Conservation (phyloP, 768 basidiomycete genomes). For the Porphyrellus cyaneotinctus region DNA sequence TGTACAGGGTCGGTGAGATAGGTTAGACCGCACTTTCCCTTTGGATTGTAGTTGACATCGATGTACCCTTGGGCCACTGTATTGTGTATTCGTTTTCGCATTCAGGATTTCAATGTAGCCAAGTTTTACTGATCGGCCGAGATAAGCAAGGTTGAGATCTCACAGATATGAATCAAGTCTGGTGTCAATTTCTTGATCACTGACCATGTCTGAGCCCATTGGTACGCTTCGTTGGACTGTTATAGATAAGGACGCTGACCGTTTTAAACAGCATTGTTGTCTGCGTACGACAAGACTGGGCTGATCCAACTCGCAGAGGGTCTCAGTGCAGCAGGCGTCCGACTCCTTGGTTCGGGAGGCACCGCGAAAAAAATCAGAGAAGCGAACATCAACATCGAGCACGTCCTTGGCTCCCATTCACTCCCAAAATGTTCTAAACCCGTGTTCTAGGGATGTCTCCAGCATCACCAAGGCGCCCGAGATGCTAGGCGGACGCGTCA, state of each 20-base stretch:
- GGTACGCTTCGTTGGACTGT: slow-evolving; percentile 15
- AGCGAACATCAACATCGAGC: slow-evolving; percentile 88
- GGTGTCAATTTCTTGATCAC: slow-evolving; percentile 5
- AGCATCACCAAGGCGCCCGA: slow-evolving; percentile 97
- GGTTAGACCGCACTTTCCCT: not conserved
- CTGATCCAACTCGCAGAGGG: slow-evolving; percentile 85
- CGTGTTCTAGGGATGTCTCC: slow-evolving; percentile 77
- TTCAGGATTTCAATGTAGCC: slow-evolving; percentile 4
- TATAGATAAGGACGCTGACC: slow-evolving; percentile 1
- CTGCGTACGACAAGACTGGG: slow-evolving; percentile 93
- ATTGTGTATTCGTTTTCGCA: slow-evolving; percentile 9
- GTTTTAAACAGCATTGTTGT: slow-evolving; percentile 66
- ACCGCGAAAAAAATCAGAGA: slow-evolving; percentile 98
- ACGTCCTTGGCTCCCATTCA: slow-evolving; percentile 33
- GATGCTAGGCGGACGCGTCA: slow-evolving; percentile 97
- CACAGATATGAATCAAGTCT: not conserved
- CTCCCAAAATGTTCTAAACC: slow-evolving; percentile 7
- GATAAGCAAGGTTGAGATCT: slow-evolving; percentile 13
- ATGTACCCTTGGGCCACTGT: slow-evolving; percentile 11
- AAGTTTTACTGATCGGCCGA: slow-evolving; percentile 12
- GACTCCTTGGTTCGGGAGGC: slow-evolving; percentile 91
- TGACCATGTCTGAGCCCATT: slow-evolving; percentile 27
- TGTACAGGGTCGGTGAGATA: slow-evolving; percentile 32
- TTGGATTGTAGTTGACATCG: slow-evolving; percentile 1
- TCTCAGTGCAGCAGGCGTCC: slow-evolving; percentile 77